Percentiles rank a stretch among this genome's conserved stretches.
Conservation (phyloP, 257 asterid species). For the Plantago major region DNA sequence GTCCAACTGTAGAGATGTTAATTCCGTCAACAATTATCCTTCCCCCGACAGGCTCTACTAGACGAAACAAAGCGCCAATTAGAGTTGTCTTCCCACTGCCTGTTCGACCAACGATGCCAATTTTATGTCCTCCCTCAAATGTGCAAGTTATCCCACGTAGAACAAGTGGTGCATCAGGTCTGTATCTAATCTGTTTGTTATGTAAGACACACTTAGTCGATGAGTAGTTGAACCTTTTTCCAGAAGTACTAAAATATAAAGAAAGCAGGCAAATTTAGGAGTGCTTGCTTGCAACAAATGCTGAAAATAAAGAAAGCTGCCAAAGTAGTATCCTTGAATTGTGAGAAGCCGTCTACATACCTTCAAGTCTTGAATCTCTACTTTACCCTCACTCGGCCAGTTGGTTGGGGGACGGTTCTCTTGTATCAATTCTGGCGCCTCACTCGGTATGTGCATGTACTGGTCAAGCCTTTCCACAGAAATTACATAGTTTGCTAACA, state of each 20-base stretch:
- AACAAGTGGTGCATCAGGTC: conserved; percentile 78
- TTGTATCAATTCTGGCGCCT: conserved; percentile 74
- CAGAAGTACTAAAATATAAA: too few species aligned
- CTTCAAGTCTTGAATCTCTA: conserved; percentile 81
- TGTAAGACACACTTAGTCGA: too few species aligned
- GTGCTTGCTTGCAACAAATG: too few species aligned
- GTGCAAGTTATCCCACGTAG: conserved; percentile 79
- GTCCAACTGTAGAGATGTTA: conserved; percentile 69
- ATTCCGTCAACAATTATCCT: conserved; percentile 84
- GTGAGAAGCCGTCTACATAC: conserved; percentile 21
- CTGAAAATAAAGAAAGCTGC: too few species aligned
- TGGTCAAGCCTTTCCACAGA: conserved; percentile 94
- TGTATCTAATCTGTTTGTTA: conserved; percentile 56
- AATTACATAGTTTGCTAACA: conserved; percentile 70
- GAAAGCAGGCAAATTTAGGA: too few species aligned
- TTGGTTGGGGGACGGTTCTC: conserved; percentile 64
- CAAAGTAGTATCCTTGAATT: too few species aligned
- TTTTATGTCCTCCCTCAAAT: conserved; percentile 76
- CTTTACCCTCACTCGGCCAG: conserved; percentile 88
- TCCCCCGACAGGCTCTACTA: conserved; percentile 87
- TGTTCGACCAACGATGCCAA: conserved; percentile 90
- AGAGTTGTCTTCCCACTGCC: conserved; percentile 98
- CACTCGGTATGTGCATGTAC: conserved; percentile 79
- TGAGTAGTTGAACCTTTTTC: too few species aligned
- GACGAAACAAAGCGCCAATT: conserved; percentile 76